Evolutionary conservation across 2,329 filamentous ascomycete species (phyloP), one percentile per base, ranked within the genome.

Genomic region (Tympanopsis confertula): DNA sequence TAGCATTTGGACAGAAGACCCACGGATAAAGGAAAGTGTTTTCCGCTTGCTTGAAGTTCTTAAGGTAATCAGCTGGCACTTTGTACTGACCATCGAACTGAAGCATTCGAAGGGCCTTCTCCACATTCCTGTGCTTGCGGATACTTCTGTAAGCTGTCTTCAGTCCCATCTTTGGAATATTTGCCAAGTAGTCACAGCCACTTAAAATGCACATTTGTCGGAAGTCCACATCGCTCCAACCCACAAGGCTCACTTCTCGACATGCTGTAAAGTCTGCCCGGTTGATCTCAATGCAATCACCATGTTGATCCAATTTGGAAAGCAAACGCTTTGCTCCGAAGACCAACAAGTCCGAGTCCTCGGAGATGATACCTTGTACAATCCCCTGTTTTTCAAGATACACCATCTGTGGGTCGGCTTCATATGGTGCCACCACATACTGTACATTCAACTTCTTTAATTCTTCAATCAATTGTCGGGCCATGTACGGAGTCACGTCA

Each of bases 401-500:
- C 19, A 87, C 88, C 49, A 98, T 71, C 58, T 98, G 89, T n/a
- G 89, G 82, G 58, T 98, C 91, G 35, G 91, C 91, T 65, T 98
- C 91, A 59, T 95, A 98, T 0, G 91, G 91, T 1, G 91, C 91
- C 14, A 98, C 93, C 39, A 98, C 70, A 54, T 94, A 96, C 40
- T 86, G 74, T 13, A 98, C 71, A 28, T 77, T 71, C 50, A 80
- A 65, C 50, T 76, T 75, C 61, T 93, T 95, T 50, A 96, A 68
- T 55, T 94, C 86, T 47, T 95, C 87, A 41, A 98, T 98, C 38
- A 96, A 63, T 46, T 84, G 72, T 5, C 85, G 77, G 5, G 91
- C 91, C 93, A 98, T 98, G 50, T 91, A 80, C 2, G 93, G 89
- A 2, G 91, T 96, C 26, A 98, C 79, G 56, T 98, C 91, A 42